A percentile compares a stretch with the other conserved stretches of the same genome.
These are phyloP conservation scores for Vicia sativa DNA, from an alignment of 306 rosid genomes.

Conservation along the genomic window DNA sequence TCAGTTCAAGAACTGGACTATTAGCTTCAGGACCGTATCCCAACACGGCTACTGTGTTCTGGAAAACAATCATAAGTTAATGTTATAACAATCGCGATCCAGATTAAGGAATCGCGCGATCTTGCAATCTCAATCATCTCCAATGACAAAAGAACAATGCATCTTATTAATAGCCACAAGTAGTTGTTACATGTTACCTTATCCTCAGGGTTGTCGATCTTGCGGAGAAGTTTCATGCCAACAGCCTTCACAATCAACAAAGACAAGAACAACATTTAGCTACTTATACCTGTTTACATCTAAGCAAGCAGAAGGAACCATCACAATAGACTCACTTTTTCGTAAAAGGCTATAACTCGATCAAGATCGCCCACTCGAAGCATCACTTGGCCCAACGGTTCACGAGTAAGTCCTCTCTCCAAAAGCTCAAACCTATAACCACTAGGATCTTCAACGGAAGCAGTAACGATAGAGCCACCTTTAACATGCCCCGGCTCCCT, in stretches of 20 bases:
- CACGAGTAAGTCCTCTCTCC: constrained; percentile 76
- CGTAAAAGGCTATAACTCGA: constrained; percentile 72
- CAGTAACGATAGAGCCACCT: constrained; percentile 65
- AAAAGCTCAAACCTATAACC: constrained; percentile 87
- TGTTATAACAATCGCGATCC: too few relatives aligned
- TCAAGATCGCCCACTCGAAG: constrained; percentile 93
- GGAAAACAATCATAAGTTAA: constrained; percentile 26
- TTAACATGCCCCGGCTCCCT: constrained; percentile 74
- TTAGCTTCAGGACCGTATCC: constrained; percentile 91
- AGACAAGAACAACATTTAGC: constrained; percentile 28
- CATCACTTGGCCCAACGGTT: constrained; percentile 90
- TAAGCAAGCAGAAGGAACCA: constrained; percentile 30
- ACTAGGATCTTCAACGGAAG: constrained; percentile 88
- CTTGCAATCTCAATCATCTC: too few relatives aligned
- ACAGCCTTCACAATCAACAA: constrained; percentile 59
- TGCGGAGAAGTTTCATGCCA: constrained; percentile 91
- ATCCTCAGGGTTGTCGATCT: constrained; percentile 70
- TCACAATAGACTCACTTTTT: constrained; percentile 61
- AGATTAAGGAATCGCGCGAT: too few relatives aligned
- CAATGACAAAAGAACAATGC: constrained; percentile 16
- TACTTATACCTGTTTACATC: constrained; percentile 28
- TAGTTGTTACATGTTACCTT: constrained; percentile 73
- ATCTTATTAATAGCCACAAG: constrained; percentile 21
- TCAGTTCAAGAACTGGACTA: constrained; percentile 76
- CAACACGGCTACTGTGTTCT: constrained; percentile 68